Evolutionary conservation across 2,329 filamentous ascomycete species (phyloP).

Genomic region (Waltergamsia citrina): DNA sequence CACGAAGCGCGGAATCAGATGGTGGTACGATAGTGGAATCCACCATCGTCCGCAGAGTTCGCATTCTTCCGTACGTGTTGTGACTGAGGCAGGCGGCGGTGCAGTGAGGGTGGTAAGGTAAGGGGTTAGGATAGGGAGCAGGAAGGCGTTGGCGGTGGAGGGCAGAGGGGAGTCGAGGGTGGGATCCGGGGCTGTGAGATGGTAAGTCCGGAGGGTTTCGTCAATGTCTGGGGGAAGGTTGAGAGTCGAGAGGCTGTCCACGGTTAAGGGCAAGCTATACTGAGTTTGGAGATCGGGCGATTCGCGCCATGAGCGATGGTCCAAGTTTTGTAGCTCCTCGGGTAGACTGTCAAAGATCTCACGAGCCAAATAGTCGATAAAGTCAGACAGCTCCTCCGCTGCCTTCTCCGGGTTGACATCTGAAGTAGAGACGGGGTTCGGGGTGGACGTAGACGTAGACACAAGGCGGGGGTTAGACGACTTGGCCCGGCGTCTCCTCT

Average conservation of each 20-base stretch:
- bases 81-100: slow-evolving; percentile 53
- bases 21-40: slow-evolving; percentile 74
- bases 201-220: slow-evolving; percentile 62
- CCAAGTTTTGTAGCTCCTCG: slow-evolving; percentile 46
- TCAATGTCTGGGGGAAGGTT: slow-evolving; percentile 42
- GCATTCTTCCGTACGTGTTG: slow-evolving; percentile 50
- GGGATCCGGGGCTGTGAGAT: slow-evolving; percentile 39
- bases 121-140: slow-evolving; percentile 51
- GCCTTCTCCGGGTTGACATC: slow-evolving; percentile 11
- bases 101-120: slow-evolving; percentile 51
- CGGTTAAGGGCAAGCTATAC: slow-evolving; percentile 49
- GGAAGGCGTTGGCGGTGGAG: slow-evolving; percentile 39
- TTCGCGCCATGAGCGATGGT: slow-evolving; percentile 42
- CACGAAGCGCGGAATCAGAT: slow-evolving; percentile 70
- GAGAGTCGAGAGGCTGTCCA: slow-evolving; percentile 39
- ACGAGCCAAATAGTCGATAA: slow-evolving; percentile 68
- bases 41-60: slow-evolving; percentile 70
- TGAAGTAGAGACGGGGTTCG: slow-evolving; percentile 27
- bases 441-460: slow-evolving; percentile 11
- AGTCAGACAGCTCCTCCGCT: slow-evolving; percentile 52
- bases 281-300: slow-evolving; percentile 33
- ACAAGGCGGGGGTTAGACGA: too few species aligned
- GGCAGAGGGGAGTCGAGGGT: slow-evolving; percentile 21
- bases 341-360: slow-evolving; percentile 62
- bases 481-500: background rate